Evolutionary conservation across 179 eudicot species (phyloP).

Genomic region (Camellia oleifera): DNA sequence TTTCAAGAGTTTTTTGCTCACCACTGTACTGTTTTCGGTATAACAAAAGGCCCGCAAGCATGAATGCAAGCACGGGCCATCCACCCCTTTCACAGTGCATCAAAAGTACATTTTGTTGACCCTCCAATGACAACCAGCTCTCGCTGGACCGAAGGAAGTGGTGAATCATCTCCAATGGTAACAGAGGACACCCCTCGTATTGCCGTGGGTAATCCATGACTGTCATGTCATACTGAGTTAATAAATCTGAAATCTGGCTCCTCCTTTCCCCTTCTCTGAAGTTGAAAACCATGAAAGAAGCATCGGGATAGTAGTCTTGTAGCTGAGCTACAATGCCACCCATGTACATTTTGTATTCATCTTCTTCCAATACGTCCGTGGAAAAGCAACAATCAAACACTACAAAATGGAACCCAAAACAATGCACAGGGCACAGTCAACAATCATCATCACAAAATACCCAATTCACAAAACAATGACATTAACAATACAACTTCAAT

Average conservation of each 20-base stretch:
- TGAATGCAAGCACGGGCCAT: constrained; percentile 92
- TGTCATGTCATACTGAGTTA: constrained; percentile 84
- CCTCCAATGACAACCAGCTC: constrained; percentile 77
- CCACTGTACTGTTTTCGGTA: constrained; percentile 72
- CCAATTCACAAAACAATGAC: no score
- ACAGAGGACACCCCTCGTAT: constrained; percentile 74
- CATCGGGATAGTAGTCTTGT: constrained; percentile 79
- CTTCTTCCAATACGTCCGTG: constrained; percentile 63
- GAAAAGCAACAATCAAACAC: constrained; percentile 98
- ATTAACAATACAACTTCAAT: background rate
- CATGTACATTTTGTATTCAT: constrained; percentile 67
- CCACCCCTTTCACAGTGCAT: constrained; percentile 97
- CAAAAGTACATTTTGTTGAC: constrained; percentile 75
- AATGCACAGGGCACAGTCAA: constrained; percentile 6
- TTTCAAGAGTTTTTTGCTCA: constrained; percentile 89
- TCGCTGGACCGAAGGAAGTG: constrained; percentile 81
- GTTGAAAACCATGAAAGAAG: constrained; percentile 90
- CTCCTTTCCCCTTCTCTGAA: constrained; percentile 77
- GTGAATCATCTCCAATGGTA: constrained; percentile 77
- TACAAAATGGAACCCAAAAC: constrained; percentile 23
- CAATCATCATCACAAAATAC: background rate
- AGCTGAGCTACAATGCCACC: constrained; percentile 78
- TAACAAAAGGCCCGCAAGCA: constrained; percentile 91
- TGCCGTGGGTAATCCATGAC: constrained; percentile 93
- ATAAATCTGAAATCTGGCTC: constrained; percentile 69